Percentiles rank a stretch among this genome's conserved stretches.
phyloP scores from a whole-genome alignment of 2,329 filamentous ascomycete genomes.

The Talaromyces sp. region DNA sequence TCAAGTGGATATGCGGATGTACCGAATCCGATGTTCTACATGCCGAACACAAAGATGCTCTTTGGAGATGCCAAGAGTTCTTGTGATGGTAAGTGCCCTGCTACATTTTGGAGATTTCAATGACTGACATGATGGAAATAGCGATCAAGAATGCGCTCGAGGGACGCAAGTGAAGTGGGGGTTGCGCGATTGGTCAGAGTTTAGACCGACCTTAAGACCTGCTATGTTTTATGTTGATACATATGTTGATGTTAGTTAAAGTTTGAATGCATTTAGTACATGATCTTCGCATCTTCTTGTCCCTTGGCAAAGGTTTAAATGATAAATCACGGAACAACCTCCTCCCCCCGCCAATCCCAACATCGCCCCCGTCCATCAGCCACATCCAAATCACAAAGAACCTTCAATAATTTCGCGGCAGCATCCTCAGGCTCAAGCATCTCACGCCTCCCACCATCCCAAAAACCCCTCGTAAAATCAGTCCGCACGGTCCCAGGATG shows the following conservation, averaged over 20 bases:
- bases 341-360: slow-evolving; percentile 66
- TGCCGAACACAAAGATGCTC: slow-evolving; percentile 83
- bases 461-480: slow-evolving; percentile 66
- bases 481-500: slow-evolving; percentile 81
- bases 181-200: background rate
- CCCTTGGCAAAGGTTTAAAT: too few relatives aligned
- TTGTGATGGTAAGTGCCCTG: slow-evolving; percentile 61
- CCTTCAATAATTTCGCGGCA: slow-evolving; percentile 58
- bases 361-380: slow-evolving; percentile 56
- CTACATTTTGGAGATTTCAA: background rate
- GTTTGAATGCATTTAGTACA: background rate
- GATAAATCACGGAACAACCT: slow-evolving; percentile 45
- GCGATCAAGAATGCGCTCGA: slow-evolving; percentile 12
- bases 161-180: slow-evolving; percentile 3
- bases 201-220: background rate
- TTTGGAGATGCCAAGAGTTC: slow-evolving; percentile 85
- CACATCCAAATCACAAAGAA: slow-evolving; percentile 44
- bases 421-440: slow-evolving; percentile 64
- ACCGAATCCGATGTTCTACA: slow-evolving; percentile 89
- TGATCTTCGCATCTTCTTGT: too few relatives aligned
- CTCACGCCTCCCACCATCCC: slow-evolving; percentile 56
- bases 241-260: background rate
- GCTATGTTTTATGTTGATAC: background rate
- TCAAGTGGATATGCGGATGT: slow-evolving; percentile 87
- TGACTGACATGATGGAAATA: background rate